Conservation (phyloP, 1,284 basidiomycete genomes). For the Sparassis latifolia region DNA sequence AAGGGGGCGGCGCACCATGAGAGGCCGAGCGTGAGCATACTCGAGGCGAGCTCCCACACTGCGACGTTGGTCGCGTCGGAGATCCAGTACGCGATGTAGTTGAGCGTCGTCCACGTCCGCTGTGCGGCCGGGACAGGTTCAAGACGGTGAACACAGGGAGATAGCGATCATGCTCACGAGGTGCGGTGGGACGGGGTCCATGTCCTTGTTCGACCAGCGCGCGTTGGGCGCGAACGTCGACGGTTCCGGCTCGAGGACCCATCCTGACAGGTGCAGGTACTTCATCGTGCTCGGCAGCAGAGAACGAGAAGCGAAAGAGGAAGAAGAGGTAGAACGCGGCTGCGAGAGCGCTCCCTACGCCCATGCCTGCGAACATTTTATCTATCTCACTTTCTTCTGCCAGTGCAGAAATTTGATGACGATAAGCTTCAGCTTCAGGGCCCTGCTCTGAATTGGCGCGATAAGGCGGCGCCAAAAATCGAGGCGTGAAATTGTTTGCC, state of each 20-base stretch:
- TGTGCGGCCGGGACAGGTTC: constrained; percentile 1
- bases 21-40: constrained; percentile 60
- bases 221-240: constrained; percentile 45
- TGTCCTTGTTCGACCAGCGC: constrained; percentile 67
- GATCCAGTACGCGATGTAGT: constrained; percentile 61
- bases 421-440: not conserved
- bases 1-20: constrained; percentile 40
- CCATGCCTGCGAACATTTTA: not conserved
- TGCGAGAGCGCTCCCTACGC: not conserved
- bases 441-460: no score
- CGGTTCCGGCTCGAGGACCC: constrained; percentile 42
- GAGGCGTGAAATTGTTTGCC: no score
- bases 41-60: constrained; percentile 42
- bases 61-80: constrained; percentile 52
- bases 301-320: not conserved
- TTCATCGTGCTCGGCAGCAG: constrained; percentile 1
- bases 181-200: constrained; percentile 61
- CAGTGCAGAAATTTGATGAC: constrained; percentile 1
- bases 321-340: constrained; percentile 2
- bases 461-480: no score
- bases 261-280: constrained; percentile 26
- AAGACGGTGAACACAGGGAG: constrained; percentile 7
- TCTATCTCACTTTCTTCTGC: not conserved
- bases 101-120: constrained; percentile 59
- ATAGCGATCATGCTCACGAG: constrained; percentile 7